These are phyloP conservation scores for Penicillium cinerascens DNA, from an alignment of 495 filamentous ascomycete genomes.

Conservation along the genomic window DNA sequence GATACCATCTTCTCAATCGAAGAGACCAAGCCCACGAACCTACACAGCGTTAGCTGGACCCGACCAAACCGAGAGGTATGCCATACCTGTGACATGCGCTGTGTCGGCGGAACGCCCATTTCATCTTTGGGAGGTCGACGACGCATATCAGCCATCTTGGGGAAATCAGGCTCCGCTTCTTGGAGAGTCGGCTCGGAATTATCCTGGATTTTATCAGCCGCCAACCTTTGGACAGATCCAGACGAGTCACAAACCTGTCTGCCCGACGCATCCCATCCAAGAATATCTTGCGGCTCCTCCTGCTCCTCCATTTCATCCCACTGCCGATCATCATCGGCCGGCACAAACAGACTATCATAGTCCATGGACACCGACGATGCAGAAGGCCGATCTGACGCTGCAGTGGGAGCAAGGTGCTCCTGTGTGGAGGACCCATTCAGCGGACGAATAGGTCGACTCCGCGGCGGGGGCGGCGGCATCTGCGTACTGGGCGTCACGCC, in stretches of 20 bases:
- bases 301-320: conserved; percentile 82
- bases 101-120: conserved; percentile 48
- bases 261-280: conserved; percentile 78
- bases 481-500: conserved; percentile 14
- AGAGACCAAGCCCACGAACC: conserved; percentile 44
- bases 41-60: conserved; percentile 20
- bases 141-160: conserved; percentile 10
- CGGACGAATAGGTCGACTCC: conserved; percentile 32
- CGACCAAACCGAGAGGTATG: not conserved
- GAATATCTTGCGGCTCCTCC: conserved; percentile 66
- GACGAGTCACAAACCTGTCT: conserved; percentile 32
- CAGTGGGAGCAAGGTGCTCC: conserved; percentile 21
- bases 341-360: conserved; percentile 74
- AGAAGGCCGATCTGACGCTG: conserved; percentile 45
- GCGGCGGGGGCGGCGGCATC: conserved; percentile 33
- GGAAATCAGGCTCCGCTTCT: conserved; percentile 22
- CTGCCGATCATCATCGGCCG: conserved; percentile 64
- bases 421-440: conserved; percentile 35
- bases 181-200: conserved; percentile 33
- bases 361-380: conserved; percentile 54
- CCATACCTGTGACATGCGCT: conserved; percentile 48
- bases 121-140: conserved; percentile 23
- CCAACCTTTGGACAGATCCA: not conserved
- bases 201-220: conserved; percentile 19
- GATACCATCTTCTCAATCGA: conserved; percentile 30